Percentiles rank a stretch among this genome's conserved stretches.
Conservation (phyloP, 2,329 filamentous ascomycete genomes). For the Monilinia laxa region DNA sequence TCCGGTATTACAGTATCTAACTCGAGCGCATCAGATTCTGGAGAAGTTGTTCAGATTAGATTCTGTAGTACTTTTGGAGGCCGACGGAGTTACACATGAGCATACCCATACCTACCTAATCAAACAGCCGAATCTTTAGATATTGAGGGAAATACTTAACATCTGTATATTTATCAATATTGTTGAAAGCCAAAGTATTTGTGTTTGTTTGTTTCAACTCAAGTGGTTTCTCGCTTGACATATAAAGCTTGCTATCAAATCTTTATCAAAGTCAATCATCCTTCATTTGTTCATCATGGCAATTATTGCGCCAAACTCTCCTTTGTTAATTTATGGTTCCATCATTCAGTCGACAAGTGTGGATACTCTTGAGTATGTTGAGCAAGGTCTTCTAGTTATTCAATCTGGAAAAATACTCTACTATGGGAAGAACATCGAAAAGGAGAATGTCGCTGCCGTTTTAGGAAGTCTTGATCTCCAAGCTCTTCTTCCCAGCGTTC, state of each 20-base stretch:
- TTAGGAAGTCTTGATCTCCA: conserved; percentile 9
- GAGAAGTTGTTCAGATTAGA: not conserved
- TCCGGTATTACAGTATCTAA: not conserved
- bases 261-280: not conserved
- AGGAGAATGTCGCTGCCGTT: not conserved
- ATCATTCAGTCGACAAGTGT: conserved; percentile 24
- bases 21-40: not conserved
- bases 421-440: conserved; percentile 14
- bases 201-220: not conserved
- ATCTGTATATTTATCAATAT: not conserved
- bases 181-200: not conserved
- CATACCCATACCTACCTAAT: not conserved
- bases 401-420: conserved; percentile 20
- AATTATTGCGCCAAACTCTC: conserved; percentile 14
- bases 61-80: not conserved
- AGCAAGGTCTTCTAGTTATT: conserved; percentile 23
- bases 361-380: conserved; percentile 21
- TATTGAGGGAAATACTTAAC: not conserved
- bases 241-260: not conserved
- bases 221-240: not conserved
- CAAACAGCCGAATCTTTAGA: not conserved
- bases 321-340: conserved; percentile 22
- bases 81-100: not conserved
- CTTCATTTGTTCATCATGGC: not conserved
- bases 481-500: conserved; percentile 6